A percentile compares a stretch with the other conserved stretches of the same genome.
Conservation (phyloP, 176 grass and related monocot genomes). For the Oropetium thomaeum region DNA sequence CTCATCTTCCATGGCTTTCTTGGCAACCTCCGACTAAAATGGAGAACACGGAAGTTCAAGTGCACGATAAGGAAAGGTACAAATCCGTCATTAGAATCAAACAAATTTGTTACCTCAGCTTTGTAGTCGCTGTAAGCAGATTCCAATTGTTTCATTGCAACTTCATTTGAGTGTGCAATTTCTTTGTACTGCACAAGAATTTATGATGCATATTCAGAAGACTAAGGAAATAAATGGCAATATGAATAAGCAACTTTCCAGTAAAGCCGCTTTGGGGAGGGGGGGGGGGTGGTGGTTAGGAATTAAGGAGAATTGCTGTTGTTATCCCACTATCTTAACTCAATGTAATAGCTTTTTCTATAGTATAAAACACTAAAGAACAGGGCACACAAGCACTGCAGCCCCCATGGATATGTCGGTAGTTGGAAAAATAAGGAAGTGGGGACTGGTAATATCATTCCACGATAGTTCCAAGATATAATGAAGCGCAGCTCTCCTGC, state of each 20-base stretch:
- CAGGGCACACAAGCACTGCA: background rate
- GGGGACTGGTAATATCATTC: background rate
- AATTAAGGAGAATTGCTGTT: background rate
- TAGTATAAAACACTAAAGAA: background rate
- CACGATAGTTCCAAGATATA: background rate
- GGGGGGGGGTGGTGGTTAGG: too few relatives aligned
- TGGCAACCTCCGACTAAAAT: conserved; percentile 66
- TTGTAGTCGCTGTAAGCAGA: conserved; percentile 77
- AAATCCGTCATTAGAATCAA: conserved; percentile 1
- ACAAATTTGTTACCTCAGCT: conserved; percentile 58
- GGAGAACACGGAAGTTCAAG: conserved; percentile 23
- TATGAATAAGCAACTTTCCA: conserved; percentile 10
- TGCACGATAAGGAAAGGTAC: background rate
- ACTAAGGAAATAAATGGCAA: conserved; percentile 19
- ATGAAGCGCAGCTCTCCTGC: too few relatives aligned
- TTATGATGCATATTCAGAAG: conserved; percentile 21
- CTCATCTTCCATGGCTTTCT: conserved; percentile 69
- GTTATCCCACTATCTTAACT: background rate
- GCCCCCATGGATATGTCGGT: background rate
- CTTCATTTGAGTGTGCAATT: conserved; percentile 91
- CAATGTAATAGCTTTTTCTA: background rate
- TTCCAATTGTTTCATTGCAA: conserved; percentile 88
- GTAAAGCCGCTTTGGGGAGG: too few relatives aligned
- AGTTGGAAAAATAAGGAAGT: background rate
- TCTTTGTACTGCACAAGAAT: conserved; percentile 86